Percentiles rank a stretch among this genome's conserved stretches.
These are phyloP conservation scores for Colletotrichum eleusines DNA, from an alignment of 2,329 filamentous ascomycete genomes.

Conservation along the genomic window DNA sequence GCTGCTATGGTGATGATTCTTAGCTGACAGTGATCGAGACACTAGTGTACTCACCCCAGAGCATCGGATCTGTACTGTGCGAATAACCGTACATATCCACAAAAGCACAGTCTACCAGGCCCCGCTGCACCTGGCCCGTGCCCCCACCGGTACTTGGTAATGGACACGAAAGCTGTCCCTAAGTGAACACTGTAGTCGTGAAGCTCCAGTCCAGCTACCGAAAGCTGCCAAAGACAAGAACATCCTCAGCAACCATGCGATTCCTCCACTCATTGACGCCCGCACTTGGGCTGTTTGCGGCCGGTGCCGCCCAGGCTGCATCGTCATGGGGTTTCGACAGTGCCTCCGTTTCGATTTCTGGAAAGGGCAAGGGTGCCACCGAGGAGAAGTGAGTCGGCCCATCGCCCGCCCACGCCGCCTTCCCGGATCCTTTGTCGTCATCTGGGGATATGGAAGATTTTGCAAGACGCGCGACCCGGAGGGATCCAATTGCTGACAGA, in stretches of 20 bases:
- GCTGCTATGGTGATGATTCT: no score
- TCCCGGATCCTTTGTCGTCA: conserved; percentile 42
- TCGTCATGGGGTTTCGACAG: conserved; percentile 81
- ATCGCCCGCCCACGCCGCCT: conserved; percentile 1
- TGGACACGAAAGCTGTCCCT: conserved; percentile 44
- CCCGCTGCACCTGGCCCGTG: conserved; percentile 30
- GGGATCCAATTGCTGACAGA: conserved; percentile 27
- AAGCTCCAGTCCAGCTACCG: conserved; percentile 36
- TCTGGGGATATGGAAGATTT: conserved; percentile 41
- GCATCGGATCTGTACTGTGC: conserved; percentile 4
- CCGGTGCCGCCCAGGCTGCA: conserved; percentile 64
- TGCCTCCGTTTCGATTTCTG: conserved; percentile 73
- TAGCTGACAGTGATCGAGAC: no score
- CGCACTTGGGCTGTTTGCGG: conserved; percentile 60
- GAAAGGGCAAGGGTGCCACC: conserved; percentile 72
- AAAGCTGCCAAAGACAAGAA: conserved; percentile 41
- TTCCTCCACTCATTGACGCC: conserved; percentile 56
- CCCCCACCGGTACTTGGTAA: conserved; percentile 35
- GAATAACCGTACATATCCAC: neutral
- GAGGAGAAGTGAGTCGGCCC: conserved; percentile 73
- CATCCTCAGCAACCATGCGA: conserved; percentile 54
- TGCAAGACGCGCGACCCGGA: neutral
- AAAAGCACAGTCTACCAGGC: neutral
- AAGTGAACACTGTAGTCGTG: conserved; percentile 37
- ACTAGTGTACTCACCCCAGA: no score